Conservation (phyloP, 768 basidiomycete species). For the Suillus sp. region DNA sequence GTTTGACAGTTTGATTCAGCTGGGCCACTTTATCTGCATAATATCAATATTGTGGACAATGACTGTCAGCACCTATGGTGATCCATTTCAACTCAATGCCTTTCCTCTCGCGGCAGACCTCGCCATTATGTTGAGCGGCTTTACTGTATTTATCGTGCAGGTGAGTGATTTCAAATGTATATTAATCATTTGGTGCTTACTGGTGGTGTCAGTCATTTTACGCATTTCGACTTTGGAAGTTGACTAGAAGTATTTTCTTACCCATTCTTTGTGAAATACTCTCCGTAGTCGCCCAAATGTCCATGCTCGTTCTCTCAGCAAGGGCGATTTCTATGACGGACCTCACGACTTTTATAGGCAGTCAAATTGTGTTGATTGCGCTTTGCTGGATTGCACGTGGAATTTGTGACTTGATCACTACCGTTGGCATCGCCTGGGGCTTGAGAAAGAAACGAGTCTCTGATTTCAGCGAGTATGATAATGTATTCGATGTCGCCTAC, state of each 20-base stretch:
- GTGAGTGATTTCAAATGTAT: neutral
- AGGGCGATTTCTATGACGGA: neutral
- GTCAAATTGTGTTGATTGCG: neutral
- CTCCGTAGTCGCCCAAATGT: neutral
- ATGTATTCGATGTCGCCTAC: neutral
- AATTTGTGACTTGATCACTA: constrained; percentile 9
- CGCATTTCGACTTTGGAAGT: constrained; percentile 9
- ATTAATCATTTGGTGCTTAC: neutral
- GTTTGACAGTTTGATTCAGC: constrained; percentile 7
- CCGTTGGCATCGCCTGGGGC: neutral
- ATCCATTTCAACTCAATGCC: neutral
- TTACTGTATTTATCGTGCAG: constrained; percentile 3
- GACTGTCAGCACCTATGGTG: constrained; percentile 9
- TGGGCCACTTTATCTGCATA: constrained; percentile 5
- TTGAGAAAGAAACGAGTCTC: constrained; percentile 2
- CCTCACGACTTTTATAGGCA: neutral
- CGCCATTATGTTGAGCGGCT: neutral
- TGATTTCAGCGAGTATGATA: neutral
- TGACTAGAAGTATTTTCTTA: neutral
- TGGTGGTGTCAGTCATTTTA: constrained; percentile 6
- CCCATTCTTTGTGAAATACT: constrained; percentile 7
- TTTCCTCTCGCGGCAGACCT: constrained; percentile 7
- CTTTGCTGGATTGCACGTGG: neutral
- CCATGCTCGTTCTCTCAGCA: neutral
- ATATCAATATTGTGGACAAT: constrained; percentile 8